Evolutionary conservation across 805 yeast species (phyloP).

Genomic region (Nakazawaea holstii): DNA sequence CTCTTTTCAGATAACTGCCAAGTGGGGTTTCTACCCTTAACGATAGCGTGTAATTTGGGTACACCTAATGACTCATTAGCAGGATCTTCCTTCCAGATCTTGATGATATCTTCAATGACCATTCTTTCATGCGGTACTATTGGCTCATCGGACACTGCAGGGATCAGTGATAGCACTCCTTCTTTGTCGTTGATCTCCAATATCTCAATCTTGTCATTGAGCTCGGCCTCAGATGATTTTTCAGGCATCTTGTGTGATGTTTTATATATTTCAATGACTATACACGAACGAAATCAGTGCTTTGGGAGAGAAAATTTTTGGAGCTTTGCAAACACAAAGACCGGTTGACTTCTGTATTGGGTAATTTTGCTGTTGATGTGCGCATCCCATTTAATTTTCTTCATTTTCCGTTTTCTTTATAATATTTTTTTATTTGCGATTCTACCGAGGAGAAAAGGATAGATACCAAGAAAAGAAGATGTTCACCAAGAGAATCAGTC

Average conservation of each 20-base stretch:
- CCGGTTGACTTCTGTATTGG: neutral
- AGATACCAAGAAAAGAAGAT: neutral
- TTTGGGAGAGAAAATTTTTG: neutral
- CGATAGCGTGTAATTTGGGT: slow-evolving; percentile 43
- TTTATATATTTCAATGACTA: neutral
- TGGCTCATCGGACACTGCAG: slow-evolving; percentile 13
- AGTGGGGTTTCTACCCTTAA: slow-evolving; percentile 45
- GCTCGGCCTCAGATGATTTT: neutral
- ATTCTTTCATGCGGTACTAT: slow-evolving; percentile 39
- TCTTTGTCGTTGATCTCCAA: slow-evolving; percentile 23
- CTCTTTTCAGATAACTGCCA: slow-evolving; percentile 65
- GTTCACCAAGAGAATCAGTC: neutral
- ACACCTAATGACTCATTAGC: slow-evolving; percentile 52
- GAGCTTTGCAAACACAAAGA: no score
- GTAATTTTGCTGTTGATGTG: neutral
- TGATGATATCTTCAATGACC: slow-evolving; percentile 54
- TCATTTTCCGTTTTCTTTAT: no score
- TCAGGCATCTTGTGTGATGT: neutral
- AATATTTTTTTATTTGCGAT: no score
- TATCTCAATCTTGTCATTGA: slow-evolving; percentile 19
- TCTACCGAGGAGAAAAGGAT: no score
- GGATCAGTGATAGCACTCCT: neutral
- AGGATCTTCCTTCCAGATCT: slow-evolving; percentile 66
- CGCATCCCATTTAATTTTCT: no score
- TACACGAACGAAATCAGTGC: neutral